phyloP scores from a whole-genome alignment of 768 basidiomycete genomes.

The Suillus paluster region DNA sequence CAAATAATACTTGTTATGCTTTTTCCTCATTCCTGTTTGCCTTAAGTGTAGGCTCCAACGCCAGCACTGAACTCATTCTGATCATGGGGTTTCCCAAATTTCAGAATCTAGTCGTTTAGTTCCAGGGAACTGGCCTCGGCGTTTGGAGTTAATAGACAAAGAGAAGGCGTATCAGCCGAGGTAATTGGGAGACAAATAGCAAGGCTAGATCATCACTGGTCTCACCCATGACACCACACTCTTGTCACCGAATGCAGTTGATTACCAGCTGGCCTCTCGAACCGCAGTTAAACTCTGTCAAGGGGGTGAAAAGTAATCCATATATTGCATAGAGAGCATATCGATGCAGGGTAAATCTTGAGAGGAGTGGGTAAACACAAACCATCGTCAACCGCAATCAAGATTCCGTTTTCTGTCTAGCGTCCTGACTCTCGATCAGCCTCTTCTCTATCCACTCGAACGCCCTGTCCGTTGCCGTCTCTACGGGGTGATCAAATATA shows the following conservation, averaged over 20 bases:
- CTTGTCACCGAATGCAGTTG: too few species aligned
- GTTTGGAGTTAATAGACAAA: background rate
- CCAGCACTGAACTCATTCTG: background rate
- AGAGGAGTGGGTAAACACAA: background rate
- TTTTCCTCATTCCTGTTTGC: background rate
- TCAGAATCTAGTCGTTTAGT: background rate
- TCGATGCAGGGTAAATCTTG: background rate
- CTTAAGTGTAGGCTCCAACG: background rate
- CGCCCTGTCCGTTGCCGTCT: constrained; percentile 64
- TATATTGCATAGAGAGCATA: background rate
- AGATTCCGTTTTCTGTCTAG: constrained; percentile 35
- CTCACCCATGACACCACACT: too few species aligned
- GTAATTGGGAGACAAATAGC: too few species aligned
- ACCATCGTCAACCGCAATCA: constrained; percentile 20
- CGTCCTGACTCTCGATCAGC: constrained; percentile 46
- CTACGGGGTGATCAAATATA: constrained; percentile 81
- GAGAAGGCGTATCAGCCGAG: too few species aligned
- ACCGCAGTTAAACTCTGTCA: background rate
- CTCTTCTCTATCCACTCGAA: constrained; percentile 74
- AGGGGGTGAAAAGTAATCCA: too few species aligned
- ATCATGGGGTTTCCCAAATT: background rate
- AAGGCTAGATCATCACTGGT: too few species aligned
- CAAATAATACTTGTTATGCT: background rate
- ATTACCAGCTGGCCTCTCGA: too few species aligned
- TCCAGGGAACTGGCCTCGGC: background rate